A percentile compares a stretch with the other conserved stretches of the same genome.
Evolutionary conservation across 2,329 filamentous ascomycete genomes (phyloP).

Genomic region (Aspergillus novofumigatus): DNA sequence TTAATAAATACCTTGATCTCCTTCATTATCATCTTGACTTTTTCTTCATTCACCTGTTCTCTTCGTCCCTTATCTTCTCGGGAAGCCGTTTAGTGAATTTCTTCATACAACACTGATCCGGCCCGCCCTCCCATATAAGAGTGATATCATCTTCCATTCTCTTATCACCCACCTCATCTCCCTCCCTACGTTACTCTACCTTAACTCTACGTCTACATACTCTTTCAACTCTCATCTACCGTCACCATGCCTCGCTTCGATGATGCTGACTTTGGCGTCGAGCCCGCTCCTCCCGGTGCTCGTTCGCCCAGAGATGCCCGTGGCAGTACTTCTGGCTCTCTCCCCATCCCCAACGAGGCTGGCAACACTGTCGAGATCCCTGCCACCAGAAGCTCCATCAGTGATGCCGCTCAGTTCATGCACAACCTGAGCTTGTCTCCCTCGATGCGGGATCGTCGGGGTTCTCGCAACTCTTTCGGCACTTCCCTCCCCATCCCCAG

Average conservation of each 20-base stretch:
- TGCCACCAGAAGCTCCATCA: slow-evolving; percentile 63
- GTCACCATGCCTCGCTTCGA: slow-evolving; percentile 58
- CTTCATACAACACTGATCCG: background rate
- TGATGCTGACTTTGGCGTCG: slow-evolving; percentile 51
- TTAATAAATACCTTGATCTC: slow-evolving; percentile 3
- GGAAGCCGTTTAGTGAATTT: background rate
- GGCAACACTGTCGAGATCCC: slow-evolving; percentile 64
- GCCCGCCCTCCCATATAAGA: background rate
- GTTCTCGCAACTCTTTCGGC: slow-evolving; percentile 73
- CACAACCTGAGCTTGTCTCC: slow-evolving; percentile 66
- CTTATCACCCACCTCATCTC: background rate
- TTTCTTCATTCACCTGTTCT: slow-evolving; percentile 5
- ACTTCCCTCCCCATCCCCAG: slow-evolving; percentile 68
- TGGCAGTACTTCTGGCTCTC: slow-evolving; percentile 22
- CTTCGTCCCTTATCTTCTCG: background rate
- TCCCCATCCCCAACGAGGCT: slow-evolving; percentile 42
- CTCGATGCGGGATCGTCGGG: slow-evolving; percentile 63
- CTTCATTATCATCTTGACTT: slow-evolving; percentile 2
- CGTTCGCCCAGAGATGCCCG: slow-evolving; percentile 26
- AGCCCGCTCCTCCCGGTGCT: slow-evolving; percentile 25
- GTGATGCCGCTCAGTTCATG: slow-evolving; percentile 66
- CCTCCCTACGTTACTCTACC: background rate
- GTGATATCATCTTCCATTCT: slow-evolving; percentile 13
- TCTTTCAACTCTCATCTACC: background rate
- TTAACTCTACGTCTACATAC: too few species aligned